Base-by-base conservation (phyloP, 2,329 filamentous ascomycete genomes). In the Metarhizium sp. region DNA sequence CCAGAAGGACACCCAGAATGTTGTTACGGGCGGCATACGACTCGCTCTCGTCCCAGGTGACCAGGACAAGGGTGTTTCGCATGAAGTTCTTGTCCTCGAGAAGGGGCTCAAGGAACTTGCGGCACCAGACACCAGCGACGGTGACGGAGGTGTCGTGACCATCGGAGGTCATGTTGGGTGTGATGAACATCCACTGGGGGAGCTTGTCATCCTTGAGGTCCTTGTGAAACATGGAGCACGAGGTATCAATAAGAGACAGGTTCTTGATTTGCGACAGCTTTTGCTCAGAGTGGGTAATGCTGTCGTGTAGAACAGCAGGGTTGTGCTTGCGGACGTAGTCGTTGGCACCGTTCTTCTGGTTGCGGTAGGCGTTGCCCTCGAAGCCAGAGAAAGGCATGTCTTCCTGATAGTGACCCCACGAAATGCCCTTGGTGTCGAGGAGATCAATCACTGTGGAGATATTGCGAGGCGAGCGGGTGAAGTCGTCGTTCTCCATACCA, bases 271-370 rank as follows among this genome's bases (percentile, higher is more conserved):
- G 78, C 6, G 79, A 77, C 1, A 88, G 74, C 30, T 87, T 84
- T 20, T 81, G 75, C 32, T 76, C 68, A 51, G 77, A 78, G 53
- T 77, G 73, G 56, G 85, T 78, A 52, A 88, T 77, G 40, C 79
- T 81, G 66, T 90, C 79, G 70, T 82, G 89, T 54, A 86, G 74
- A 55, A 92, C 73, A 16, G 77, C 71, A 50, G 80, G 75, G 69
- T 92, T 90, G 73, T 94, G 89, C 73, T 94, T 92, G 65, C 90
- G 84, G 7, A 92, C 88, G 66, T 94, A 94, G 72, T 86, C 82
- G 63, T 91, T 88, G 51, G 79, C 77, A 34, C 80, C 79, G 2
- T 79, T 88, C 61, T 81, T 59, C 60, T 82, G 82, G 69, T 90
- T 90, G 55, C 81, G 75, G 67, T 75, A 89, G 0, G 71, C 73